These are phyloP conservation scores for Tetracladium marchalianum DNA, from an alignment of 495 filamentous ascomycete genomes.

Conservation along the genomic window DNA sequence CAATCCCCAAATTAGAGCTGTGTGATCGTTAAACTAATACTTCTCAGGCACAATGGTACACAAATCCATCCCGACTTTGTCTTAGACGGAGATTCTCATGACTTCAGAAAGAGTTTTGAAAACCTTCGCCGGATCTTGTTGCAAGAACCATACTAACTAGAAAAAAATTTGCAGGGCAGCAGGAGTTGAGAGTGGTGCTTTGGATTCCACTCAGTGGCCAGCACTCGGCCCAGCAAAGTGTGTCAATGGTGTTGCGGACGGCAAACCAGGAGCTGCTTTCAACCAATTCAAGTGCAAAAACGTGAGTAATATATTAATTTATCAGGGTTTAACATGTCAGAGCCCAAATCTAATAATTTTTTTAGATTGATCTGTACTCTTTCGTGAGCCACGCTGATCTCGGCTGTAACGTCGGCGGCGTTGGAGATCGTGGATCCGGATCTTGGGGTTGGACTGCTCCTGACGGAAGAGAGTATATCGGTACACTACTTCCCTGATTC, in stretches of 20 bases:
- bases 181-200: not conserved
- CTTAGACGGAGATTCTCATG: too few relatives aligned
- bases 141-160: too few relatives aligned
- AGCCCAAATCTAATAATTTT: not conserved
- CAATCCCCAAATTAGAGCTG: too few relatives aligned
- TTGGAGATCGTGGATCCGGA: constrained; percentile 1
- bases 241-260: constrained; percentile 34
- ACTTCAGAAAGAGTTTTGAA: too few relatives aligned
- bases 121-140: too few relatives aligned
- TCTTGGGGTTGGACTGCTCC: constrained; percentile 44
- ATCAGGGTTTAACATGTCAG: too few relatives aligned
- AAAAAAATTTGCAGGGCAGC: not conserved
- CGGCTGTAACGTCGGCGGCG: constrained; percentile 26
- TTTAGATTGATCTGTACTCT: constrained; percentile 37
- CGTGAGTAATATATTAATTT: constrained; percentile 13
- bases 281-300: constrained; percentile 43
- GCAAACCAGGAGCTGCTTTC: constrained; percentile 28
- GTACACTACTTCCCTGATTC: constrained; percentile 31
- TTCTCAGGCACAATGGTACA: too few relatives aligned
- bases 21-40: too few relatives aligned
- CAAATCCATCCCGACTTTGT: too few relatives aligned
- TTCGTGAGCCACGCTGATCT: constrained; percentile 42
- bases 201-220: constrained; percentile 2
- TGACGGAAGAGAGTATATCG: constrained; percentile 45
- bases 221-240: constrained; percentile 25